A percentile compares a stretch with the other conserved stretches of the same genome.
phyloP scores from a whole-genome alignment of 306 rosid genomes.

The Purshia tridentata region DNA sequence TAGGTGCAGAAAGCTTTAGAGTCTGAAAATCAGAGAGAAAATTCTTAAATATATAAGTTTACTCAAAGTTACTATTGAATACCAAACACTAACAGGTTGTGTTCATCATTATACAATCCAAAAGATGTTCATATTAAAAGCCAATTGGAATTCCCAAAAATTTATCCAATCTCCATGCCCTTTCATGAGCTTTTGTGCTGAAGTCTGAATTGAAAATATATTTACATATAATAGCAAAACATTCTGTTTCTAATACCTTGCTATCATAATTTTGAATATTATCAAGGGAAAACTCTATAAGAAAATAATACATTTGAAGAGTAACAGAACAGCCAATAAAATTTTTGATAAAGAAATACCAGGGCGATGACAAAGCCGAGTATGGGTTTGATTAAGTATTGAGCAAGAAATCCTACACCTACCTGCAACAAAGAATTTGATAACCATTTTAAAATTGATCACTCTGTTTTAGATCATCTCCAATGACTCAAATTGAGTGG shows the following conservation, averaged over 20 bases:
- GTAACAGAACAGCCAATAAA: constrained; percentile 11
- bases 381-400: constrained; percentile 80
- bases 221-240: not conserved
- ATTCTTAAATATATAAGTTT: constrained; percentile 13
- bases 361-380: constrained; percentile 72
- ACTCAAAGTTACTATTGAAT: not conserved
- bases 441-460: constrained; percentile 9
- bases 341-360: constrained; percentile 42
- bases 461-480: not conserved
- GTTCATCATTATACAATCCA: not conserved
- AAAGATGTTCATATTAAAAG: not conserved
- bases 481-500: not conserved
- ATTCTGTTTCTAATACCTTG: not conserved
- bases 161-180: too few relatives aligned
- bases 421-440: constrained; percentile 62
- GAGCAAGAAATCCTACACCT: constrained; percentile 96
- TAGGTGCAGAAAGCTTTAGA: constrained; percentile 90
- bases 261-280: not conserved
- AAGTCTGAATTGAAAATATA: not conserved
- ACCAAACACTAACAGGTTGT: not conserved
- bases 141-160: too few relatives aligned
- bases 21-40: constrained; percentile 45
- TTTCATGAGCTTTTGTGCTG: not conserved
- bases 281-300: not conserved
- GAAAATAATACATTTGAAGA: not conserved